A percentile compares a stretch with the other conserved stretches of the same genome.
Evolutionary conservation across 2,329 filamentous ascomycete genomes (phyloP).

Genomic region (Cladophialophora psammophila): DNA sequence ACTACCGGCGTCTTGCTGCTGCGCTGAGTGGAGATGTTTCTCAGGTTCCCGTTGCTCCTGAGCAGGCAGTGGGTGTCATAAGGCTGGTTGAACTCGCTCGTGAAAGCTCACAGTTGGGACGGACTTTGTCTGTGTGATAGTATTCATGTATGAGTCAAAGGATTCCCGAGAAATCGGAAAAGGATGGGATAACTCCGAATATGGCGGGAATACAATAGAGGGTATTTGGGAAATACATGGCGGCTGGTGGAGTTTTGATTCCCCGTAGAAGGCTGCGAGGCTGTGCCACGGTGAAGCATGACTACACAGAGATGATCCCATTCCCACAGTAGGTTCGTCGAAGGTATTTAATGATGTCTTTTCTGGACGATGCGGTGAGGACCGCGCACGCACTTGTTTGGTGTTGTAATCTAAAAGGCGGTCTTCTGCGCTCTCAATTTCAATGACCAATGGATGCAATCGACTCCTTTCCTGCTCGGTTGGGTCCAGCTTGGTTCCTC

Average conservation of each 20-base stretch:
- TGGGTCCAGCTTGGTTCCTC: conserved; percentile 4
- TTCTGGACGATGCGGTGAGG: not conserved
- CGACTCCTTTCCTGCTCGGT: conserved; percentile 26
- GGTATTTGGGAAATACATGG: not conserved
- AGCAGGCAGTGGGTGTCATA: conserved; percentile 62
- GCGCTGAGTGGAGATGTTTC: conserved; percentile 60
- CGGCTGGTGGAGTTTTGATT: not conserved
- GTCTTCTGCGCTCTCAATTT: not conserved
- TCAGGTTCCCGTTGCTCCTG: conserved; percentile 62
- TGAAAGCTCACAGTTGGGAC: conserved; percentile 61
- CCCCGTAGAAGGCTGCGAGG: not conserved
- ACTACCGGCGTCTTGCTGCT: conserved; percentile 66
- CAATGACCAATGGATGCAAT: conserved; percentile 32
- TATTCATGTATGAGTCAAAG: not conserved
- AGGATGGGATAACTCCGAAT: not conserved
- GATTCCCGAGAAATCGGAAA: not conserved
- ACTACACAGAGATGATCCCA: not conserved
- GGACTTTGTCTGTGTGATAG: conserved; percentile 49
- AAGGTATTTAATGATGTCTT: not conserved
- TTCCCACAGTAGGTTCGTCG: not conserved
- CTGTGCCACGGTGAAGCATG: not conserved
- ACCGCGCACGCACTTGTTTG: not conserved
- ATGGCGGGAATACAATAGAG: not conserved
- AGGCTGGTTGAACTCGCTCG: conserved; percentile 63
- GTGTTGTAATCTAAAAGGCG: not conserved